These are phyloP conservation scores for Tylopilus cervinicoccineus DNA, from an alignment of 768 basidiomycete genomes.

Conservation along the genomic window DNA sequence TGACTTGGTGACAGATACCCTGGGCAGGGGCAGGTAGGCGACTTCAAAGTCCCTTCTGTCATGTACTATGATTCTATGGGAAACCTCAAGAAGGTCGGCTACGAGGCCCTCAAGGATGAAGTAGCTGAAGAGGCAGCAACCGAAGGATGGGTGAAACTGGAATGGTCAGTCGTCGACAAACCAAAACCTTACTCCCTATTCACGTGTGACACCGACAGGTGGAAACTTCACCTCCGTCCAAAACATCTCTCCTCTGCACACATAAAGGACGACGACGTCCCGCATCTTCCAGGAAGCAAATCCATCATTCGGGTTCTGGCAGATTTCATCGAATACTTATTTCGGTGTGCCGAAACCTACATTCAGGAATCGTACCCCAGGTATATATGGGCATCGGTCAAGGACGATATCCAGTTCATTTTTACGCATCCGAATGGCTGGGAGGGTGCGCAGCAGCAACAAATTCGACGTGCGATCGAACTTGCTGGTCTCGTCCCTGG, in stretches of 20 bases:
- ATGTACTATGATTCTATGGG: conserved; percentile 47
- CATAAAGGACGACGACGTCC: too few species aligned
- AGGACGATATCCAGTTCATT: conserved; percentile 16
- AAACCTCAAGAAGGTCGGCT: conserved; percentile 31
- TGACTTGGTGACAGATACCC: conserved; percentile 33
- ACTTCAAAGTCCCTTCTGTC: conserved; percentile 43
- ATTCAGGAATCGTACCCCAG: conserved; percentile 13
- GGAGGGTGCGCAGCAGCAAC: conserved; percentile 10
- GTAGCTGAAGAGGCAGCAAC: conserved; percentile 32
- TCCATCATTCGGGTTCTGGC: background rate
- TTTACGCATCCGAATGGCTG: conserved; percentile 21
- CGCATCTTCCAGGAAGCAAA: conserved; percentile 21
- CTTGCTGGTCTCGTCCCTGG: conserved; percentile 17
- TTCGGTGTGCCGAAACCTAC: conserved; percentile 10
- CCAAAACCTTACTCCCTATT: too few species aligned
- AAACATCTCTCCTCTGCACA: conserved; percentile 12
- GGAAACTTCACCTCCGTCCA: conserved; percentile 24
- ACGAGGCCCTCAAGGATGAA: conserved; percentile 34
- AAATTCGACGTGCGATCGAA: conserved; percentile 16
- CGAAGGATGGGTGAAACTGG: conserved; percentile 16
- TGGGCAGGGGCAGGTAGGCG: conserved; percentile 32
- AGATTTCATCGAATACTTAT: background rate
- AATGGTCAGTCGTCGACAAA: conserved; percentile 13
- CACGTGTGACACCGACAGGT: conserved; percentile 11
- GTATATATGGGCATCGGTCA: conserved; percentile 12